A percentile compares a stretch with the other conserved stretches of the same genome.
phyloP scores from a whole-genome alignment of 176 grass and related monocot species.

The Phoenix roebelenii region DNA sequence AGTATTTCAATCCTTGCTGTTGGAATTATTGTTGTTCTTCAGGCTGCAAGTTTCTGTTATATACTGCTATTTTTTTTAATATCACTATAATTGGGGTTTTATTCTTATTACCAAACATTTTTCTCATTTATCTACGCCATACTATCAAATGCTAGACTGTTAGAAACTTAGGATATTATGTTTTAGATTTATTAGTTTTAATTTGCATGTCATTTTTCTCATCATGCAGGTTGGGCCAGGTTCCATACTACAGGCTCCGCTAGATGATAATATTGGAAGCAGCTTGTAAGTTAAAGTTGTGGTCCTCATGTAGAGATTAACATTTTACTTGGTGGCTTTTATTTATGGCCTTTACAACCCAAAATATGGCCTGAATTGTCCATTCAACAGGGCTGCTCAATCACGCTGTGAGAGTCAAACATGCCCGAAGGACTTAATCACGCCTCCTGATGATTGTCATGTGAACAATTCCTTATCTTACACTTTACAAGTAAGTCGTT shows the following conservation, averaged over 20 bases:
- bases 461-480: conserved; percentile 85
- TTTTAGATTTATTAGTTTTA: too few relatives aligned
- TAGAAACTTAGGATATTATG: too few relatives aligned
- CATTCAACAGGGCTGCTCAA: conserved; percentile 50
- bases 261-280: conserved; percentile 58
- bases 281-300: conserved; percentile 54
- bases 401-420: conserved; percentile 82
- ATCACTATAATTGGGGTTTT: too few relatives aligned
- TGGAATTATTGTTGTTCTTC: too few relatives aligned
- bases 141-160: too few relatives aligned
- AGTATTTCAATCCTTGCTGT: too few relatives aligned
- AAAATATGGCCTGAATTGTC: conserved; percentile 20
- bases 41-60: too few relatives aligned
- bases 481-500: conserved; percentile 66
- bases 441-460: conserved; percentile 94
- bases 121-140: too few relatives aligned
- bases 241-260: conserved; percentile 83
- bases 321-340: too few relatives aligned
- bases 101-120: too few relatives aligned
- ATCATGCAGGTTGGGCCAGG: conserved; percentile 79
- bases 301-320: too few relatives aligned
- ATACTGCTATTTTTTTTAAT: too few relatives aligned
- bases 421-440: conserved; percentile 87
- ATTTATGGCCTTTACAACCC: conserved; percentile 29
- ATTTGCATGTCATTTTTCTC: conserved; percentile 14